Percentiles rank a stretch among this genome's conserved stretches.
Evolutionary conservation across 208 protist genomes (phyloP).

Genomic region (Acanthamoeba healyi): DNA sequence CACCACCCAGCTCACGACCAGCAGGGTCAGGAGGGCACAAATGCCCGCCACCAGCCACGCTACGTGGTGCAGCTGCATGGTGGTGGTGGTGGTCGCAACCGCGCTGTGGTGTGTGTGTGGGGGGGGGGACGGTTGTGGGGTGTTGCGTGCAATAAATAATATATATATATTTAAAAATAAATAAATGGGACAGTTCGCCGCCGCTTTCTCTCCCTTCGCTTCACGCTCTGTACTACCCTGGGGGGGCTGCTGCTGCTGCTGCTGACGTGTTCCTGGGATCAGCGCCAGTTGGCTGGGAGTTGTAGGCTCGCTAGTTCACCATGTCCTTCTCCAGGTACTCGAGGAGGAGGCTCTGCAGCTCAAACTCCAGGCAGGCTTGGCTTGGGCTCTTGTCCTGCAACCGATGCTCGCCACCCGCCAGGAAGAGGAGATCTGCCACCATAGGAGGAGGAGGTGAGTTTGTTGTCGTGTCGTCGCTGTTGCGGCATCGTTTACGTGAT

Average conservation of each 20-base stretch:
- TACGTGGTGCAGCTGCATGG: background rate
- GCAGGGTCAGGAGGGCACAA: background rate
- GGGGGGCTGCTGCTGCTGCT: too few species aligned
- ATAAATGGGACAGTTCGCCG: background rate
- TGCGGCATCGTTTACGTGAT: too few species aligned
- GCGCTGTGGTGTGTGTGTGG: too few species aligned
- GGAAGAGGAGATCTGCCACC: background rate
- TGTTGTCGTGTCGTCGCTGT: too few species aligned
- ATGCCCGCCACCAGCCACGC: slow-evolving; percentile 69
- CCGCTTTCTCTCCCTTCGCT: too few species aligned
- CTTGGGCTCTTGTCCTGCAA: background rate
- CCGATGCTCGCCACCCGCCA: background rate
- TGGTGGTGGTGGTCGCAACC: too few species aligned
- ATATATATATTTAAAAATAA: background rate
- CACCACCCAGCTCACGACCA: slow-evolving; percentile 80
- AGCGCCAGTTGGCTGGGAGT: too few species aligned
- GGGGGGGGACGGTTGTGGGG: too few species aligned
- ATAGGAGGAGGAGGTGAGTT: too few species aligned
- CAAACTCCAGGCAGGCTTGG: background rate
- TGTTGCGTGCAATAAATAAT: background rate
- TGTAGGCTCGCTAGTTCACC: background rate
- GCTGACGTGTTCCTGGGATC: too few species aligned
- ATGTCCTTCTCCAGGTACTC: background rate
- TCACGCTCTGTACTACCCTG: background rate
- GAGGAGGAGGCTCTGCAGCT: background rate